phyloP scores from a whole-genome alignment of 2,329 filamentous ascomycete genomes.

The Dothistroma septosporum region DNA sequence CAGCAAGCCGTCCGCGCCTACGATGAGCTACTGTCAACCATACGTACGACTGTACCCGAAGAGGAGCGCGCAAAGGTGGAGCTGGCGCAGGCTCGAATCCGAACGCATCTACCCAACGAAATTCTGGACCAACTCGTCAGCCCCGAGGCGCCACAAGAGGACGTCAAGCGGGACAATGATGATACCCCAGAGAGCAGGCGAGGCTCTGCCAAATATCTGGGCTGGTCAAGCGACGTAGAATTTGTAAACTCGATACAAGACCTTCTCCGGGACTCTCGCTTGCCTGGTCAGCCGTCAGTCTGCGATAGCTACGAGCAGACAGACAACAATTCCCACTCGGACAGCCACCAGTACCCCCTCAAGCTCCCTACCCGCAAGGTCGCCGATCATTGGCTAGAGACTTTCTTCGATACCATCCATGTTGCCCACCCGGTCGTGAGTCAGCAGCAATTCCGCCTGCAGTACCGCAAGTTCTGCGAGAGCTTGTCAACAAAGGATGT shows the following conservation, averaged over 20 bases:
- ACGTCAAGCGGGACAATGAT: background rate
- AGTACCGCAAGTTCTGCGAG: conserved; percentile 10
- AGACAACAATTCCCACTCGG: background rate
- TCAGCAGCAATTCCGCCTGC: conserved; percentile 7
- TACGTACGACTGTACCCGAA: conserved; percentile 2
- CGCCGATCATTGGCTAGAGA: conserved; percentile 7
- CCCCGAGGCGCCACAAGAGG: background rate
- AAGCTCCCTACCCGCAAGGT: conserved; percentile 7
- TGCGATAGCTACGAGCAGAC: conserved; percentile 5
- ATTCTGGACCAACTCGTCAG: background rate
- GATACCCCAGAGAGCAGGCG: background rate
- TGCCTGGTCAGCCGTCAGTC: background rate
- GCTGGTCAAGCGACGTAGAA: background rate
- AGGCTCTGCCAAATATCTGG: background rate
- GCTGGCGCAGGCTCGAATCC: conserved; percentile 4
- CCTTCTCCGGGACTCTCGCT: background rate
- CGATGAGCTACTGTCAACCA: conserved; percentile 6
- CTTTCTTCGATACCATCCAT: conserved; percentile 5
- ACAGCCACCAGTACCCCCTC: conserved; percentile 2
- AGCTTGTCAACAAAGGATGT: conserved; percentile 5
- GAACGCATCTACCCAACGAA: conserved; percentile 6
- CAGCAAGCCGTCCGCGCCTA: conserved; percentile 11
- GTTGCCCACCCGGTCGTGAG: conserved; percentile 7
- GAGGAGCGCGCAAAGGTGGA: conserved; percentile 3
- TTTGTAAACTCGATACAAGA: conserved; percentile 1